These are phyloP conservation scores for Hymenochaete sp. DNA, from an alignment of 1,284 basidiomycete genomes.

Conservation along the genomic window DNA sequence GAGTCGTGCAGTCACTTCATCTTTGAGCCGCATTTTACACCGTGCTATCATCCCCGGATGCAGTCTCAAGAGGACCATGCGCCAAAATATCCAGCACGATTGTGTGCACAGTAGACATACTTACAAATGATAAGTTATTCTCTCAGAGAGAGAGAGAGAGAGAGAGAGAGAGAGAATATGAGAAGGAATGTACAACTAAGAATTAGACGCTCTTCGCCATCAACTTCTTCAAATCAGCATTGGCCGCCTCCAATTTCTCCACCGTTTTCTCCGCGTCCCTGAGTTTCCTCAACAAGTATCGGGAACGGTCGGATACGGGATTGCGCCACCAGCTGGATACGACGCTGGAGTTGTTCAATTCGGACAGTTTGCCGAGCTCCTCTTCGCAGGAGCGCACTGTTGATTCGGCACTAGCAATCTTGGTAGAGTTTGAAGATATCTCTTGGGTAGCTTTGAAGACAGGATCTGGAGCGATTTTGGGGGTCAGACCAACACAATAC, in stretches of 20 bases:
- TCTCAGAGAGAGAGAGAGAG: too few species aligned
- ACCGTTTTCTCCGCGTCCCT: slow-evolving; percentile 57
- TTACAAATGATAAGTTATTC: too few species aligned
- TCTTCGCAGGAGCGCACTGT: slow-evolving; percentile 67
- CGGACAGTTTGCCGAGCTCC: slow-evolving; percentile 62
- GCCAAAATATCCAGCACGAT: too few species aligned
- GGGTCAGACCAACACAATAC: not conserved
- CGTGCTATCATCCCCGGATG: too few species aligned
- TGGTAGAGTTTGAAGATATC: slow-evolving; percentile 67
- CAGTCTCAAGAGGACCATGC: too few species aligned
- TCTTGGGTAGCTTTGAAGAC: slow-evolving; percentile 80
- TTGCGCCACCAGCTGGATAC: slow-evolving; percentile 31
- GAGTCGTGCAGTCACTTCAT: too few species aligned
- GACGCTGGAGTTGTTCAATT: slow-evolving; percentile 34
- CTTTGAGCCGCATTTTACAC: too few species aligned
- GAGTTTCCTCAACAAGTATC: slow-evolving; percentile 73
- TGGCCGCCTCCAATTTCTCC: slow-evolving; percentile 59
- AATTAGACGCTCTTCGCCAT: slow-evolving; percentile 29
- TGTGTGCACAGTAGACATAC: too few species aligned
- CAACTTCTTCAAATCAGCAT: slow-evolving; percentile 57
- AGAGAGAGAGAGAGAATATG: too few species aligned
- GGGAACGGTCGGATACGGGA: slow-evolving; percentile 54
- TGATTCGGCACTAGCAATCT: slow-evolving; percentile 58
- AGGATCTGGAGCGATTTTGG: too few species aligned
- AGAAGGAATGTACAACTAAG: too few species aligned